Base-by-base conservation (phyloP, 345 rosid genomes). In the Citropsis articulata region DNA sequence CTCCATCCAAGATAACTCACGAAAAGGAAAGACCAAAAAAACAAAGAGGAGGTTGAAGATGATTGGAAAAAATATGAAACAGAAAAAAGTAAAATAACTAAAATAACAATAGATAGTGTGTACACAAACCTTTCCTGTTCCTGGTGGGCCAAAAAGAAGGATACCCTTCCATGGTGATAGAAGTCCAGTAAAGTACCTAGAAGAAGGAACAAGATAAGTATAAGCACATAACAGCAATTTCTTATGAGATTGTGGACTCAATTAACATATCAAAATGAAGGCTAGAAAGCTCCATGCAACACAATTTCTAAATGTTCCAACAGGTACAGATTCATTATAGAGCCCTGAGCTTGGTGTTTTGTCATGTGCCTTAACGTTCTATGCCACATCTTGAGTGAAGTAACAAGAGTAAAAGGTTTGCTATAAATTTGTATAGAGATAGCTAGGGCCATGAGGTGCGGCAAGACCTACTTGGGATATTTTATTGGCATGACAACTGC, bases 401-500 rank as follows among this genome's bases (percentile, higher is more conserved):
- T 28, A 30, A 66, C n/a, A 53, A 10, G 24, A 66, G 33, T 31
- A 18, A 10, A 53, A 27, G 72, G 42, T 36, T 50, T 64, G 53
- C 30, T 27, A 72, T 66, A 63, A 64, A 38, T 67, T 22, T 10
- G 12, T 38, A 16, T 36, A 45, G 55, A 56, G 72, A 61, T 18
- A 77, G 48, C n/a, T 33, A 50, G 36, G 59, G 53, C 25, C 27
- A 69, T 22, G 64, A 63, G 45, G 56, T 60, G 27, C 4, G 61
- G 42, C 31, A 81, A 71, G 66, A 91, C 93, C 79, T 85, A 96
- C 99, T 90, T 84, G 76, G 99, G 99, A 82, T 96, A 96, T 84
- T 96, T 96, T 62, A 96, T 96, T 69, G 99, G 99, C 99, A 96
- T 96, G 73, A 96, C 97, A 78, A 96, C 99, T 40, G 99, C 99